phyloP scores from a whole-genome alignment of 148 eudicot species.

The Vaccinium myrtillus region DNA sequence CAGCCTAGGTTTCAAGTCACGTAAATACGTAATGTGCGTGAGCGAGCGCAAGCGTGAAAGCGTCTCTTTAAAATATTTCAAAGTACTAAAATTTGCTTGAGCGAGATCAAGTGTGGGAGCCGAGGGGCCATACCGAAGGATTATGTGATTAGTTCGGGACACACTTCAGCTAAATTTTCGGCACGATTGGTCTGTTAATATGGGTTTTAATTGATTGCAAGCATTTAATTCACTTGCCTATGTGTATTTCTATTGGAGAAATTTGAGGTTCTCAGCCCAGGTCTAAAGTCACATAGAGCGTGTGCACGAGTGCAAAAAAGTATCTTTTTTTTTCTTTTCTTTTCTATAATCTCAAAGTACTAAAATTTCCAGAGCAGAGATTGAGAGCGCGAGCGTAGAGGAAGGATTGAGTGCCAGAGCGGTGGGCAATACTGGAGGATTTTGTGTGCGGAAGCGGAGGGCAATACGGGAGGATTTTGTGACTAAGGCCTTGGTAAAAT shows the following conservation, averaged over 20 bases:
- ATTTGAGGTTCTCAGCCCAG: too few species aligned
- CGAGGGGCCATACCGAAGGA: neutral
- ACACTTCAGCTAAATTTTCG: too few species aligned
- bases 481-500: neutral
- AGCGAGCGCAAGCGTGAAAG: neutral
- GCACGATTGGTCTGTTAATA: too few species aligned
- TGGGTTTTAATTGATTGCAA: too few species aligned
- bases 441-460: neutral
- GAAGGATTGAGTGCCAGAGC: neutral
- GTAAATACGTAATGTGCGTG: neutral
- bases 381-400: neutral
- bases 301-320: too few species aligned
- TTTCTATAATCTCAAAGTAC: too few species aligned
- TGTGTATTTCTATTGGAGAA: too few species aligned
- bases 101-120: neutral
- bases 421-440: neutral
- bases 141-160: neutral
- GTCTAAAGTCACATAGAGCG: too few species aligned
- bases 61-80: neutral
- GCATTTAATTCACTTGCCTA: too few species aligned
- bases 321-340: too few species aligned
- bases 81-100: neutral
- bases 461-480: neutral
- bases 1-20: neutral
- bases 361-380: too few species aligned